Conservation (phyloP, 2,329 filamentous ascomycete species). For the Cadophora luteo-olivacea region DNA sequence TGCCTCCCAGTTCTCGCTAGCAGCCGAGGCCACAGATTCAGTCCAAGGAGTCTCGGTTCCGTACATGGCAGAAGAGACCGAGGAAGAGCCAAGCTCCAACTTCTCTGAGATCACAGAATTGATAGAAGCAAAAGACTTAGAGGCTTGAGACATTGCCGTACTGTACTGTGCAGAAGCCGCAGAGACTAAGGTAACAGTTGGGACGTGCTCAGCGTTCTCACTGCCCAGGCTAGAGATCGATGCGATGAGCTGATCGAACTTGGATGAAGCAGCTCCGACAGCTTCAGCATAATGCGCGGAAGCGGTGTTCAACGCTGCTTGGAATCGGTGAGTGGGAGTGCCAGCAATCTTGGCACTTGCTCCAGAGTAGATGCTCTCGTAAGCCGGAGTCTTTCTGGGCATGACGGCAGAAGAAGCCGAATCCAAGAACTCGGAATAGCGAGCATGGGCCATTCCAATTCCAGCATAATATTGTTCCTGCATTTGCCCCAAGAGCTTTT, state of each 20-base stretch:
- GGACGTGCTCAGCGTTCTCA: conserved; percentile 45
- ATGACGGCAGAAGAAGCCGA: conserved; percentile 74
- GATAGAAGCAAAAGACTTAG: conserved; percentile 57
- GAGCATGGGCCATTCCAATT: conserved; percentile 80
- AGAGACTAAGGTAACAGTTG: conserved; percentile 48
- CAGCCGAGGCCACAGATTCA: conserved; percentile 57
- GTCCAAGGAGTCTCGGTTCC: conserved; percentile 56
- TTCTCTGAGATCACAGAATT: conserved; percentile 58
- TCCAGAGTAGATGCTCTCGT: conserved; percentile 44
- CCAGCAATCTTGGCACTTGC: conserved; percentile 37
- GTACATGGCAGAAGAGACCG: conserved; percentile 33
- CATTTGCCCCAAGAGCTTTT: conserved; percentile 66
- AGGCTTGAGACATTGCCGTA: conserved; percentile 51
- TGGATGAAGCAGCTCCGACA: conserved; percentile 48
- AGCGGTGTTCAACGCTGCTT: conserved; percentile 37
- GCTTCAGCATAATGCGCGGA: conserved; percentile 39
- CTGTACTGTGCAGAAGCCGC: conserved; percentile 53
- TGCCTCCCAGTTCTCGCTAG: conserved; percentile 49
- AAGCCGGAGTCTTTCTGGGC: conserved; percentile 61
- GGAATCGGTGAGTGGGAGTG: conserved; percentile 34
- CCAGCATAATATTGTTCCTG: conserved; percentile 62
- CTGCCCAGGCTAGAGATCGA: conserved; percentile 48
- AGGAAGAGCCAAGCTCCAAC: conserved; percentile 48
- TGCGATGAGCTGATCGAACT: conserved; percentile 48
- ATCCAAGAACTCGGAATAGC: conserved; percentile 76